A percentile compares a stretch with the other conserved stretches of the same genome.
Evolutionary conservation across 805 yeast species (phyloP).

Genomic region (Lipomyces mesembrius): DNA sequence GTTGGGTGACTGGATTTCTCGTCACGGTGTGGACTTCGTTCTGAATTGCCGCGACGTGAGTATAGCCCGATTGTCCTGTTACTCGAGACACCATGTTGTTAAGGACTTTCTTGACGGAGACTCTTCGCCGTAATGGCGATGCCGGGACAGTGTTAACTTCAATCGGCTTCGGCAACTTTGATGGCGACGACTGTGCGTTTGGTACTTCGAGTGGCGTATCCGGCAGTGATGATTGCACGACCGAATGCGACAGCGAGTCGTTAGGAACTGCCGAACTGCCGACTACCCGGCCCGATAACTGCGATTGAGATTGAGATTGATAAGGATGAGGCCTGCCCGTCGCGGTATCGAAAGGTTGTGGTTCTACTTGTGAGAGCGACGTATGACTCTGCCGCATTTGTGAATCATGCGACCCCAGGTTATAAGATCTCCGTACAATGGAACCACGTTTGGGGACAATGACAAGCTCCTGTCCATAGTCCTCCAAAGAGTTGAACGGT

Average conservation of each 20-base stretch:
- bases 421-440: background rate
- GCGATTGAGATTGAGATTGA: background rate
- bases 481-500: conserved; percentile 10
- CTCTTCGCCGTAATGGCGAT: background rate
- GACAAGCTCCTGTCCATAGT: conserved; percentile 11
- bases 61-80: background rate
- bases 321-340: background rate
- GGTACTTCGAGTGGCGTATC: background rate
- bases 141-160: background rate
- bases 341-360: background rate
- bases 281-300: background rate
- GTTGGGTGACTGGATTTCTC: background rate
- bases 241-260: background rate
- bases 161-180: background rate
- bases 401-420: background rate
- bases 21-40: background rate
- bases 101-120: background rate
- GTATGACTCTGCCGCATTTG: background rate
- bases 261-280: background rate
- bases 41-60: background rate
- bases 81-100: background rate
- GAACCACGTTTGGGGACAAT: conserved; percentile 20
- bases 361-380: background rate
- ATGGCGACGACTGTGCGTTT: background rate
- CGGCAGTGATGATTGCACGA: background rate